Evolutionary conservation across 768 basidiomycete genomes (phyloP).

Genomic region (Pisolithus orientalis): DNA sequence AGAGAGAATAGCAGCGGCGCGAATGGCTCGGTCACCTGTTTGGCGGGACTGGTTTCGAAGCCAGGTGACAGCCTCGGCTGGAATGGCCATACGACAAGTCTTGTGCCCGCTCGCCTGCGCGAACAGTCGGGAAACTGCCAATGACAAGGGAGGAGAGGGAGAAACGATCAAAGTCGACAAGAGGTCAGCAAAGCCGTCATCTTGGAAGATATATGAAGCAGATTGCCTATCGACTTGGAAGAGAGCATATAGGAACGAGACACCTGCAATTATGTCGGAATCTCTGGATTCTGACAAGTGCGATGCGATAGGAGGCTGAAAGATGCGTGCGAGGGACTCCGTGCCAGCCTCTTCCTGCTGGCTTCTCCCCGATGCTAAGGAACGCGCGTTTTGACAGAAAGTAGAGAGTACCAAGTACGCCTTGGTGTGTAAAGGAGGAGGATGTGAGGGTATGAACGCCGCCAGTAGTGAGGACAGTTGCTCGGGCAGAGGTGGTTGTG

Average conservation of each 20-base stretch:
- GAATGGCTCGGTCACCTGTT: conserved; percentile 39
- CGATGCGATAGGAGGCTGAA: conserved; percentile 44
- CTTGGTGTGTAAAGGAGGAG: conserved; percentile 49
- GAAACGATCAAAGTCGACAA: conserved; percentile 63
- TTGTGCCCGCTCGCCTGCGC: conserved; percentile 75
- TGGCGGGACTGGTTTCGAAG: conserved; percentile 52
- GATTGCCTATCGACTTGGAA: conserved; percentile 77
- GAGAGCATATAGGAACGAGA: conserved; percentile 69
- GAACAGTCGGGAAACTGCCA: conserved; percentile 66
- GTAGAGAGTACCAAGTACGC: conserved; percentile 66
- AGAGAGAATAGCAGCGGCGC: conserved; percentile 63
- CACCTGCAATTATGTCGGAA: conserved; percentile 41
- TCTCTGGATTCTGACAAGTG: conserved; percentile 55
- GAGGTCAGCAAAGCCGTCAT: conserved; percentile 57
- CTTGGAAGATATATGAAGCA: conserved; percentile 58
- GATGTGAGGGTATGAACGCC: conserved; percentile 46
- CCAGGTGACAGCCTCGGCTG: conserved; percentile 57
- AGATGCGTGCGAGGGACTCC: conserved; percentile 40
- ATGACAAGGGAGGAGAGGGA: conserved; percentile 41
- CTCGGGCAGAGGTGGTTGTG: conserved; percentile 38
- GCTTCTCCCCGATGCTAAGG: conserved; percentile 28
- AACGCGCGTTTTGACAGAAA: conserved; percentile 56
- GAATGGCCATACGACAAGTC: conserved; percentile 55
- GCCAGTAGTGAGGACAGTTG: conserved; percentile 48
- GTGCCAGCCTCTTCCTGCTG: conserved; percentile 37